Evolutionary conservation across 257 asterid genomes (phyloP).

Genomic region (Craterostigma plantagineum): DNA sequence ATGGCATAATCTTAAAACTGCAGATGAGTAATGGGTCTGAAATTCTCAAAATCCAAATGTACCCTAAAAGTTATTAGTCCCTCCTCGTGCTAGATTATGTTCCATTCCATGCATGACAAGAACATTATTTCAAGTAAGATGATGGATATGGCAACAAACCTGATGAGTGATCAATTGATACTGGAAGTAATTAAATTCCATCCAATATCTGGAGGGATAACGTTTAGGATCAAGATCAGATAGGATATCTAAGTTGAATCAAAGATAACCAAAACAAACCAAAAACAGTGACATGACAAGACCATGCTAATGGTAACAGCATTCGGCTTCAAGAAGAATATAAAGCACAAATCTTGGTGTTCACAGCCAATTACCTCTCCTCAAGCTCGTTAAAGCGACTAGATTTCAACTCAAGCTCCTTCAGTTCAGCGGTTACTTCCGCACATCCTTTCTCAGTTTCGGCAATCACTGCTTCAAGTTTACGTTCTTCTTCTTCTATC

Average conservation of each 20-base stretch:
- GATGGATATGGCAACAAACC: constrained; percentile 26
- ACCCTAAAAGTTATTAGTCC: not conserved
- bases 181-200: constrained; percentile 81
- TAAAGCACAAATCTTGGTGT: not conserved
- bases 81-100: too few species aligned
- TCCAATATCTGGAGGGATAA: constrained; percentile 66
- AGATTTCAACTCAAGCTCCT: constrained; percentile 74
- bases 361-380: constrained; percentile 47
- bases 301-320: too few species aligned
- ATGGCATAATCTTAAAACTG: too few species aligned
- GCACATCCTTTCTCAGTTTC: constrained; percentile 91
- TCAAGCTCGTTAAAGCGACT: constrained; percentile 90
- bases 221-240: constrained; percentile 2
- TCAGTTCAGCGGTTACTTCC: constrained; percentile 67
- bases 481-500: constrained; percentile 94
- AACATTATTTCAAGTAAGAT: constrained; percentile 5
- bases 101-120: too few species aligned
- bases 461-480: constrained; percentile 88
- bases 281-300: constrained; percentile 1
- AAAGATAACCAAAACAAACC: constrained; percentile 5
- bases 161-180: constrained; percentile 80
- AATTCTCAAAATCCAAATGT: constrained; percentile 2
- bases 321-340: not conserved
- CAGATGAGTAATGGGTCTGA: too few species aligned
- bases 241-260: constrained; percentile 1